These are phyloP conservation scores for Pseudopithomyces chartarum DNA, from an alignment of 2,329 filamentous ascomycete species.

Conservation along the genomic window DNA sequence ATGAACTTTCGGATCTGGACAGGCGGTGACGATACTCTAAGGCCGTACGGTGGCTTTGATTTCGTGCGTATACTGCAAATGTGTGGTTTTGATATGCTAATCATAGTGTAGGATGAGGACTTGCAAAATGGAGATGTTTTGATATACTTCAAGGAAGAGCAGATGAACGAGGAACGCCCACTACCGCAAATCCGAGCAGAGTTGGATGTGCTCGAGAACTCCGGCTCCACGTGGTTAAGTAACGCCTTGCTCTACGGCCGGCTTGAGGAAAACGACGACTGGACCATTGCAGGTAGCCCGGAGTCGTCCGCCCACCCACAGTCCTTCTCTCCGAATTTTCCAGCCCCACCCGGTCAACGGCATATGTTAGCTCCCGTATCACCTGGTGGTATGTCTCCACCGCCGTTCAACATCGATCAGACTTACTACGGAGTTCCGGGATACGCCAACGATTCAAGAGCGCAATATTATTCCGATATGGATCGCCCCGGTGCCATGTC, in stretches of 20 bases:
- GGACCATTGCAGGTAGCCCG: conserved; percentile 29
- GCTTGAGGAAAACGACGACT: conserved; percentile 41
- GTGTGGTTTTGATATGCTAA: conserved; percentile 8
- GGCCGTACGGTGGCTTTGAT: conserved; percentile 44
- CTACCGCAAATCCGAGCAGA: conserved; percentile 43
- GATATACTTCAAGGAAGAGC: conserved; percentile 48
- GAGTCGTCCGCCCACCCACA: conserved; percentile 22
- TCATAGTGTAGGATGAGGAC: conserved; percentile 40
- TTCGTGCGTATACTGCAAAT: conserved; percentile 28
- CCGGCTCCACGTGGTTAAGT: conserved; percentile 44
- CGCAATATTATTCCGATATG: conserved; percentile 19
- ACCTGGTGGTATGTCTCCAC: conserved; percentile 30
- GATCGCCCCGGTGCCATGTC: conserved; percentile 12
- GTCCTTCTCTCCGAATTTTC: conserved; percentile 20
- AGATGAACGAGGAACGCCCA: conserved; percentile 40
- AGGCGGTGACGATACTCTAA: conserved; percentile 33
- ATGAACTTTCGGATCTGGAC: conserved; percentile 45
- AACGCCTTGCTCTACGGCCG: conserved; percentile 43
- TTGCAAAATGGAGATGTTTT: conserved; percentile 46
- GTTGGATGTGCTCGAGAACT: conserved; percentile 40
- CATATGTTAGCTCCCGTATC: conserved; percentile 34
- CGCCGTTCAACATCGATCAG: conserved; percentile 38
- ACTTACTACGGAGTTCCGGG: conserved; percentile 23
- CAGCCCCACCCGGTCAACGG: conserved; percentile 18
- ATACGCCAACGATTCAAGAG: conserved; percentile 18